Evolutionary conservation across 75 land plant species (phyloP).

Genomic region (Azolla pinnata): DNA sequence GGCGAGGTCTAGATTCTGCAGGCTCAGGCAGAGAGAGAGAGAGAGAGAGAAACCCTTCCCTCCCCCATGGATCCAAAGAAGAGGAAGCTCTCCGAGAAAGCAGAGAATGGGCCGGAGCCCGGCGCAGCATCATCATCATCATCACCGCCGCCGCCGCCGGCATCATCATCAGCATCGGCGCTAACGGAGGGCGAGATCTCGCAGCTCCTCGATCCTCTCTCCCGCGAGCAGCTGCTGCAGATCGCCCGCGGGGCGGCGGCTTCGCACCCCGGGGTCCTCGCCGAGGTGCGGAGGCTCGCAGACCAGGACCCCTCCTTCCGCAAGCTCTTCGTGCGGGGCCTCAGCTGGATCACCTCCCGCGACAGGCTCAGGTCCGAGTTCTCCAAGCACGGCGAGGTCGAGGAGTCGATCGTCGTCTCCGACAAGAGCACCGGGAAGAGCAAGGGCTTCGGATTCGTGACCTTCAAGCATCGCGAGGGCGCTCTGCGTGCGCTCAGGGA

Average conservation of each 20-base stretch:
- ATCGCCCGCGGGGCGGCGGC: conserved; percentile 28
- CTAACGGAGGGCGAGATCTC: conserved; percentile 41
- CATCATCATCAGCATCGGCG: too few species aligned
- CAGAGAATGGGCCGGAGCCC: too few species aligned
- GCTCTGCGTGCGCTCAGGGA: not conserved
- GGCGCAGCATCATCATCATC: too few species aligned
- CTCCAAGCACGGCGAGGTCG: conserved; percentile 7
- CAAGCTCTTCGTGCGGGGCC: conserved; percentile 66
- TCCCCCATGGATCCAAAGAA: too few species aligned
- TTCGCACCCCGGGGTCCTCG: conserved; percentile 27
- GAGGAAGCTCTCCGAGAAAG: too few species aligned
- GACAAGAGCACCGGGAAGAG: conserved; percentile 6
- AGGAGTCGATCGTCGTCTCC: conserved; percentile 3
- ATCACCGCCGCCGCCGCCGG: too few species aligned
- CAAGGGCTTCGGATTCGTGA: conserved; percentile 7
- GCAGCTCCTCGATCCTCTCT: conserved; percentile 52
- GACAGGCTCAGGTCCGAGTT: conserved; percentile 18
- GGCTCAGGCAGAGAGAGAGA: too few species aligned
- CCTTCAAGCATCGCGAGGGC: conserved; percentile 3
- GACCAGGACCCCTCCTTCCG: conserved; percentile 43
- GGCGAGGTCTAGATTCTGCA: too few species aligned
- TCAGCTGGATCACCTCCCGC: conserved; percentile 52
- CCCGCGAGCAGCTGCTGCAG: conserved; percentile 39
- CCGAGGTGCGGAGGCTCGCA: conserved; percentile 38
- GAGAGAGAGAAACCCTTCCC: too few species aligned